These are phyloP conservation scores for Candida jianshihensis DNA, from an alignment of 805 yeast genomes.

Conservation along the genomic window DNA sequence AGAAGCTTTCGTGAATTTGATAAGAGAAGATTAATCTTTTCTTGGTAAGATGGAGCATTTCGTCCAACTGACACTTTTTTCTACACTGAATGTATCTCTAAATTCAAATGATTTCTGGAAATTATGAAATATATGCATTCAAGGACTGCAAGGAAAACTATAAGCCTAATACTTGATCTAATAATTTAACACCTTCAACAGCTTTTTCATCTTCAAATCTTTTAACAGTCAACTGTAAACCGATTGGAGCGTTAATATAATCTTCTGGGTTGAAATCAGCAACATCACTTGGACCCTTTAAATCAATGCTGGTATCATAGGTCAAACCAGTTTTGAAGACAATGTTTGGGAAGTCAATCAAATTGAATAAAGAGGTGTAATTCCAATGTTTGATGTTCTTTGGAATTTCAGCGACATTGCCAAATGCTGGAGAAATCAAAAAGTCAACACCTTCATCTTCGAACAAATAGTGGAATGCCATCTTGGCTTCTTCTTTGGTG, in stretches of 20 bases:
- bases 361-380: slow-evolving; percentile 67
- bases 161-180: slow-evolving; percentile 26
- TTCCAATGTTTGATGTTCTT: slow-evolving; percentile 69
- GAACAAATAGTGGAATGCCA: slow-evolving; percentile 47
- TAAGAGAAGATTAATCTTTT: too few relatives aligned
- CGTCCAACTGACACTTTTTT: too few relatives aligned
- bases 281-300: slow-evolving; percentile 29
- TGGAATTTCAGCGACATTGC: slow-evolving; percentile 65
- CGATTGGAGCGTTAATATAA: slow-evolving; percentile 38
- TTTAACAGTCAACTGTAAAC: slow-evolving; percentile 42
- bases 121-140: neutral
- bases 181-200: slow-evolving; percentile 38
- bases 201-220: slow-evolving; percentile 45
- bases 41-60: too few relatives aligned
- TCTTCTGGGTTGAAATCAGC: slow-evolving; percentile 21
- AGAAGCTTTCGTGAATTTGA: too few relatives aligned
- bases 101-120: neutral
- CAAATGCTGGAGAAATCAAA: slow-evolving; percentile 58
- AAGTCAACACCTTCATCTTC: slow-evolving; percentile 54
- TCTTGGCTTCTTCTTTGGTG: slow-evolving; percentile 51
- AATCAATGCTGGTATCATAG: slow-evolving; percentile 50
- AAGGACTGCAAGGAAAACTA: neutral
- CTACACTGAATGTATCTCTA: too few relatives aligned
- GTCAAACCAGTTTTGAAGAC: slow-evolving; percentile 55
- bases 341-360: slow-evolving; percentile 66